Evolutionary conservation across 352 stramenopile genomes (phyloP).

Genomic region (Globisporangium solare): DNA sequence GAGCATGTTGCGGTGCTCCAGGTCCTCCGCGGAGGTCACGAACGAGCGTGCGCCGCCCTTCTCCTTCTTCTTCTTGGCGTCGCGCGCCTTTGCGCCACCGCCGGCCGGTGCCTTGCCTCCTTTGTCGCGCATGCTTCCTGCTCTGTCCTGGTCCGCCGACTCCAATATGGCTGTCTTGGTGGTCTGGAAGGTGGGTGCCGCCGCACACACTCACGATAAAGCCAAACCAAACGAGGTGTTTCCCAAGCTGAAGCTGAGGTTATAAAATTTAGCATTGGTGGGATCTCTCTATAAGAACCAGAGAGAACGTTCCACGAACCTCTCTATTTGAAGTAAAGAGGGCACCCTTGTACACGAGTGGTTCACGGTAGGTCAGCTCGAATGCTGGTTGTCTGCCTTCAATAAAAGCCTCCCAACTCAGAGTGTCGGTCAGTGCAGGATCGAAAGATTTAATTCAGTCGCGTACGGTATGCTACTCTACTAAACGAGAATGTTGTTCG

Average conservation of each 20-base stretch:
- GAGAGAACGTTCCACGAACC: conserved; percentile 12
- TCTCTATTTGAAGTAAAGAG: not conserved
- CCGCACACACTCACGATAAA: conserved; percentile 1
- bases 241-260: not conserved
- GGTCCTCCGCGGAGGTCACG: conserved; percentile 82
- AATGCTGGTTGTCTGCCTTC: no score
- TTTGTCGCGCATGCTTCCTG: conserved; percentile 57
- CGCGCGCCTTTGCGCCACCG: conserved; percentile 36
- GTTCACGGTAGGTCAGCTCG: no score
- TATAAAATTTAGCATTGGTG: not conserved
- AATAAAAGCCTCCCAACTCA: no score
- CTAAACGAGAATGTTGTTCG: not conserved
- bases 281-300: conserved; percentile 21
- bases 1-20: conserved; percentile 63
- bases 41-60: conserved; percentile 74
- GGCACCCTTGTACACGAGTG: no score
- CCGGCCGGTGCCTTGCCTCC: conserved; percentile 34
- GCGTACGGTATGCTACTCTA: no score
- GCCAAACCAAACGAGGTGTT: not conserved
- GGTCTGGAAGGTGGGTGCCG: not conserved
- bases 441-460: no score
- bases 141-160: not conserved
- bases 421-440: no score
- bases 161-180: not conserved
- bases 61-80: conserved; percentile 56